Evolutionary conservation across 331 rosid species (phyloP).

Genomic region (Malus hybrid): DNA sequence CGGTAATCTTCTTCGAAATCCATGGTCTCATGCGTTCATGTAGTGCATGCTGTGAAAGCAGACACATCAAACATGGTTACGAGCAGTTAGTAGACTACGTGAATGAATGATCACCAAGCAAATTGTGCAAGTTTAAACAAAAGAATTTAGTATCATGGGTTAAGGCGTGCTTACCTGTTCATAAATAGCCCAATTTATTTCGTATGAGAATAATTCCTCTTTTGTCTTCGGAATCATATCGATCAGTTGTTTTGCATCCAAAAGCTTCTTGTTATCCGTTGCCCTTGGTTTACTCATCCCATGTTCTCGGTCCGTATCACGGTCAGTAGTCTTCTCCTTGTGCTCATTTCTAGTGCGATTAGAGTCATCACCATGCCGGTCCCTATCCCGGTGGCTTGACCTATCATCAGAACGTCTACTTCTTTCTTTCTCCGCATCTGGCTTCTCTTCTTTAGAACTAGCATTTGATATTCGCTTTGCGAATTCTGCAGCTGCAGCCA

Average conservation of each 20-base stretch:
- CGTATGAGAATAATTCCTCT: constrained; percentile 89
- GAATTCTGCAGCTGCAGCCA: constrained; percentile 97
- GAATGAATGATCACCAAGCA: not conserved
- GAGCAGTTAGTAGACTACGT: not conserved
- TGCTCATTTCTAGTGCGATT: constrained; percentile 59
- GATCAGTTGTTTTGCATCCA: constrained; percentile 87
- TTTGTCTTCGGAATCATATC: constrained; percentile 98
- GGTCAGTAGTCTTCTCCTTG: constrained; percentile 47
- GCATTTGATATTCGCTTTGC: constrained; percentile 80
- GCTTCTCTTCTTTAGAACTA: constrained; percentile 72
- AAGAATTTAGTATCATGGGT: not conserved
- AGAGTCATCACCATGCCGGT: constrained; percentile 57
- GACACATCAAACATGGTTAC: not conserved
- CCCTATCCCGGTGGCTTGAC: constrained; percentile 67
- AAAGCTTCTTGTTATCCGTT: constrained; percentile 67
- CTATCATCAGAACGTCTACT: constrained; percentile 65
- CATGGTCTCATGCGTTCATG: constrained; percentile 98
- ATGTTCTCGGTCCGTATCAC: constrained; percentile 59
- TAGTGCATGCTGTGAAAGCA: constrained; percentile 54
- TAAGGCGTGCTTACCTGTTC: constrained; percentile 55
- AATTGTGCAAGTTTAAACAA: constrained; percentile 2
- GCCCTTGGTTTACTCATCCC: constrained; percentile 57
- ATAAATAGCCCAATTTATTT: constrained; percentile 84
- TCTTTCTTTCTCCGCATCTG: constrained; percentile 72
- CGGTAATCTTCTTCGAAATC: constrained; percentile 90